These are phyloP conservation scores for Murraya paniculata DNA, from an alignment of 345 rosid genomes.

Conservation along the genomic window DNA sequence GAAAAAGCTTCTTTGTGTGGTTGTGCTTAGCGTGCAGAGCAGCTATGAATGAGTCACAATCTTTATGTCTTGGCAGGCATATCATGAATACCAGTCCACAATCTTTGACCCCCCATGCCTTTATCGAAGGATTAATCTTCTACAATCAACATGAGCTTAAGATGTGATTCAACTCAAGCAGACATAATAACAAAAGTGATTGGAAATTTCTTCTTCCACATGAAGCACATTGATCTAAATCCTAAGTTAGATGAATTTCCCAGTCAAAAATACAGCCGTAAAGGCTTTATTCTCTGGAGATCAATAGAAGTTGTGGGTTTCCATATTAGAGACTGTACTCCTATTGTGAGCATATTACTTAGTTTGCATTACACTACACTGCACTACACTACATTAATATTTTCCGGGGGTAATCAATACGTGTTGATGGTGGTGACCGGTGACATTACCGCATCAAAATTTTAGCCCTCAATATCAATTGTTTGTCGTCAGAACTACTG, in stretches of 20 bases:
- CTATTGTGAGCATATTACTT: too few species aligned
- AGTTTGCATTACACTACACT: too few species aligned
- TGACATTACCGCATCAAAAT: not conserved
- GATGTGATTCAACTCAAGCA: not conserved
- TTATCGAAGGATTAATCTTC: not conserved
- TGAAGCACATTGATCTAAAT: not conserved
- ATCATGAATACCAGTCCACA: not conserved
- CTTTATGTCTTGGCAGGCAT: not conserved
- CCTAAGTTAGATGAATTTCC: not conserved
- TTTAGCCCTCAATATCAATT: too few species aligned
- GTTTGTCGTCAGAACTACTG: not conserved
- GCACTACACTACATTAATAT: too few species aligned
- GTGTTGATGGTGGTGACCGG: not conserved
- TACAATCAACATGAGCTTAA: not conserved
- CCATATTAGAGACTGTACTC: not conserved
- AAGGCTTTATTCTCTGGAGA: not conserved
- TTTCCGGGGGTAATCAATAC: not conserved
- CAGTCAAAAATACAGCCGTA: not conserved
- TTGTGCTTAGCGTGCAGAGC: conserved; percentile 5
- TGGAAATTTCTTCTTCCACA: not conserved
- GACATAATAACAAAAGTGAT: not conserved
- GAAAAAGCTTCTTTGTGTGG: not conserved
- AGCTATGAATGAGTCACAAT: not conserved
- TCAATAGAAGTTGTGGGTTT: not conserved
- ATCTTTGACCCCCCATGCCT: conserved; percentile 1